Conservation (phyloP, 2,329 filamentous ascomycete genomes). For the Gaeumannomyces sp. region DNA sequence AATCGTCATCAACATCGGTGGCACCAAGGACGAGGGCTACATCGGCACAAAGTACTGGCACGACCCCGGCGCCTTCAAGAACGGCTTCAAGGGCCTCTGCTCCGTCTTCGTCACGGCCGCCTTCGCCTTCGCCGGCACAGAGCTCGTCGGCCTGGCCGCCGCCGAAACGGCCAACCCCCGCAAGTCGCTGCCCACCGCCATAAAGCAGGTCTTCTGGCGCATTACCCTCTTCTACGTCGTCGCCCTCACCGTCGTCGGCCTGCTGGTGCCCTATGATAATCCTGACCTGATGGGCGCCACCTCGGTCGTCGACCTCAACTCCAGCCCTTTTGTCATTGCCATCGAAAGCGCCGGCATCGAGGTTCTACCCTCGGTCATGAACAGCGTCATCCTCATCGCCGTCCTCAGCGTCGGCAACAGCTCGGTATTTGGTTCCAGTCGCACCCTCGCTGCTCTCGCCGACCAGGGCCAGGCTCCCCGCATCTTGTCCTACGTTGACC, state of each 20-base stretch:
- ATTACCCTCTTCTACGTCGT: constrained; percentile 88
- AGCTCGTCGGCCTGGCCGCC: constrained; percentile 69
- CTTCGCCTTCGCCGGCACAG: constrained; percentile 70
- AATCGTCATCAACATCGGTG: constrained; percentile 79
- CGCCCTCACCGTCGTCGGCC: constrained; percentile 71
- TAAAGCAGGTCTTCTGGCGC: constrained; percentile 94
- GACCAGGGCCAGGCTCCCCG: constrained; percentile 79
- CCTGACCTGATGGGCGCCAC: constrained; percentile 51
- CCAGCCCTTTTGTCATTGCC: constrained; percentile 90
- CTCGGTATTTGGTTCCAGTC: constrained; percentile 82
- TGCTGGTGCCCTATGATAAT: constrained; percentile 73
- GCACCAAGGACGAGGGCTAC: constrained; percentile 65
- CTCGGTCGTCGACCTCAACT: constrained; percentile 59
- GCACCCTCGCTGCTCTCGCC: constrained; percentile 82
- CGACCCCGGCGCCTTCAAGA: constrained; percentile 75
- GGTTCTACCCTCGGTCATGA: constrained; percentile 82
- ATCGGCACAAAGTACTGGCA: constrained; percentile 76
- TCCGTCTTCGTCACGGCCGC: constrained; percentile 71
- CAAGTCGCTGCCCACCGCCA: constrained; percentile 75
- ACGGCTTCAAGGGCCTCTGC: constrained; percentile 79
- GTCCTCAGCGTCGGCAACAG: constrained; percentile 90
- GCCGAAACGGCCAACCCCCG: constrained; percentile 74
- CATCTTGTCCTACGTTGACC: constrained; percentile 75
- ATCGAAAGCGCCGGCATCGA: constrained; percentile 78
- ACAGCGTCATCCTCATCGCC: constrained; percentile 86